Base-by-base conservation (phyloP, 192 early-diverging fungal genomes). In the Coemansia sp. region DNA sequence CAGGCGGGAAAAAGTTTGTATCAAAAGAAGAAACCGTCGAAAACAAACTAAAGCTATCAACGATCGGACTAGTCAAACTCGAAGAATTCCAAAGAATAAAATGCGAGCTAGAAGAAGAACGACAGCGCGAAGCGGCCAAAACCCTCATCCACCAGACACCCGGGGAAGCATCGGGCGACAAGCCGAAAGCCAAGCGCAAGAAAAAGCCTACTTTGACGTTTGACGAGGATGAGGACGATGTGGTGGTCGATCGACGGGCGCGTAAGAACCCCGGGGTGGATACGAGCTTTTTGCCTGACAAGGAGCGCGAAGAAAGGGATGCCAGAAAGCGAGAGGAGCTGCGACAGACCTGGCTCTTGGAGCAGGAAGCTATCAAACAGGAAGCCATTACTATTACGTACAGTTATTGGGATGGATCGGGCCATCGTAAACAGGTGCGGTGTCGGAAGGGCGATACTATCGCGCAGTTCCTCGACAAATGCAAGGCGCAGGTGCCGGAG, bases 341-440 rank as follows among this genome's bases (percentile, higher is more conserved):
- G 56, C 77, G 92, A 36, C 79, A 90, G 35, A 83, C 95, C 55
- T 98, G 95, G 95, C 68, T 95, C 8, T 70, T 59, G 50, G 86
- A 89, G 57, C 95, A 98, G 47, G 92, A 94, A 38, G 72, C 79
- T 36, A 88, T 93, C 62, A 96, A 98, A 82, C 85, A 88, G 45
- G 91, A 98, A 72, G 77, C 79, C 8, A 93, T 98, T 35, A 68
- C 72, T 14, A 90, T 98, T 56, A 95, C 94, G 16, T 98, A 96
- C 70, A 91, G 88, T 53, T 98, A 94, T 67, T 98, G 95, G 95
- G 95, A 98, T 70, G 95, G 95, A 16, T 86, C 89, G n/a, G 95
- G 95, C 2, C 95, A 97, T 64, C 92, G 95, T 38, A 90, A 88
- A 31, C 77, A 86, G 59, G 92, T 92, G 37, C 77, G 85, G 75